These are phyloP conservation scores for Caloboletus inedulis DNA, from an alignment of 1,284 basidiomycete genomes.

Conservation along the genomic window DNA sequence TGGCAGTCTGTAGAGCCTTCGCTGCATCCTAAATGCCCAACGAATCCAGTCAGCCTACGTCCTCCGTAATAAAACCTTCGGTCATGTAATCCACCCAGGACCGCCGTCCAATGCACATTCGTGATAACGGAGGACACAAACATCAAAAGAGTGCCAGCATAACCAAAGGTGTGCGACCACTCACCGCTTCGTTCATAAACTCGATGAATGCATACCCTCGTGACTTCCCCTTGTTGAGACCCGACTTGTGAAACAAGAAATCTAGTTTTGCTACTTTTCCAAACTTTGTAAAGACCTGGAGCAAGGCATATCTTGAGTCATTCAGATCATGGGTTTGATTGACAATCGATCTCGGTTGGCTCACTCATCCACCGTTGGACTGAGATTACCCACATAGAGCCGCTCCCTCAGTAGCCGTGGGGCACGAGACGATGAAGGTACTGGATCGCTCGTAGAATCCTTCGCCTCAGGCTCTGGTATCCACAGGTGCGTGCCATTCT, in stretches of 20 bases:
- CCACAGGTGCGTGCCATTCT: constrained; percentile 28
- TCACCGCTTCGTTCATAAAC: constrained; percentile 74
- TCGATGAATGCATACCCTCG: constrained; percentile 95
- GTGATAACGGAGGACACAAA: constrained; percentile 41
- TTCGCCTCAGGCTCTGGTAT: constrained; percentile 30
- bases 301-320: constrained; percentile 68
- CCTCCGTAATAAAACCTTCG: constrained; percentile 16
- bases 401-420: constrained; percentile 55
- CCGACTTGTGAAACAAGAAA: constrained; percentile 93
- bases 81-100: constrained; percentile 19
- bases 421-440: constrained; percentile 26
- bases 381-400: constrained; percentile 90
- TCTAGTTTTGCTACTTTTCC: constrained; percentile 92
- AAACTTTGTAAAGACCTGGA: constrained; percentile 87
- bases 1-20: constrained; percentile 71
- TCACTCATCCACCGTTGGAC: constrained; percentile 86
- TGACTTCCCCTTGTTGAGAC: constrained; percentile 85
- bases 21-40: constrained; percentile 68
- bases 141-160: constrained; percentile 27
- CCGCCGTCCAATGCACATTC: constrained; percentile 41
- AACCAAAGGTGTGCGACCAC: constrained; percentile 38
- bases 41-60: constrained; percentile 20
- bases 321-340: constrained; percentile 12
- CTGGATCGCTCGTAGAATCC: constrained; percentile 18
- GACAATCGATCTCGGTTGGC: constrained; percentile 30